Evolutionary conservation across 1,284 basidiomycete genomes (phyloP), one percentile per base, ranked within the genome.

Genomic region (Rhodotorula sp.): DNA sequence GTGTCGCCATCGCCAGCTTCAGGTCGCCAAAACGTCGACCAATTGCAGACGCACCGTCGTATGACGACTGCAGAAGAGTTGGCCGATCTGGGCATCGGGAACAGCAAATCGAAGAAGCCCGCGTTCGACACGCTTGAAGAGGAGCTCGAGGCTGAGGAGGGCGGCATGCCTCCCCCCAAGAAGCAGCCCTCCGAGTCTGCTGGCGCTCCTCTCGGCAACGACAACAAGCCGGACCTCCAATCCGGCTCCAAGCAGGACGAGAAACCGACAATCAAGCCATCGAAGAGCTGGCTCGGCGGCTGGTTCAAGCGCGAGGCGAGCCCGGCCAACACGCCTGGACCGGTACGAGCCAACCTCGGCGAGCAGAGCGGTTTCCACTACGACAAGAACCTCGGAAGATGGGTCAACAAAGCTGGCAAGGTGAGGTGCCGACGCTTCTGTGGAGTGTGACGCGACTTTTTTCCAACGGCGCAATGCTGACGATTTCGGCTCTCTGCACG

Each of bases 351-450:
- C 24, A 98, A 92, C 76, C 85, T 99, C 30, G 96, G 96, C 26
- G 92, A 99, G 78, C 88, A 95, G 79, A 92, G 86, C 45, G 85
- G 88, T 58, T 95, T 99, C 83, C 91, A 93, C 76, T 99, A 91
- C 80, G 96, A 99, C 81, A 89, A 91, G 77, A 93, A 97, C 30
- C 86, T 90, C 72, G 96, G 96, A 82, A 87, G 90, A 72, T 99
- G 96, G 96, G 89, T 99, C 29, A 95, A 97, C 81, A 95, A 91
- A 82, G 57, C 44, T n/a, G 56, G 49, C 48, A 94, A 91, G 82
- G 92, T 91, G 53, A 54, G 53, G 24, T 20, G 46, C 46, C 7
- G 53, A 54, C 14, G 37, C 33, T 60, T 64, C 51, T 55, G 56
- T 56, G 1, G 64, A 14, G 26, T 48, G 33, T 15, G 18, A 37